Conservation (phyloP, 2,329 filamentous ascomycete species). For the Westerdykella aurantiaca region DNA sequence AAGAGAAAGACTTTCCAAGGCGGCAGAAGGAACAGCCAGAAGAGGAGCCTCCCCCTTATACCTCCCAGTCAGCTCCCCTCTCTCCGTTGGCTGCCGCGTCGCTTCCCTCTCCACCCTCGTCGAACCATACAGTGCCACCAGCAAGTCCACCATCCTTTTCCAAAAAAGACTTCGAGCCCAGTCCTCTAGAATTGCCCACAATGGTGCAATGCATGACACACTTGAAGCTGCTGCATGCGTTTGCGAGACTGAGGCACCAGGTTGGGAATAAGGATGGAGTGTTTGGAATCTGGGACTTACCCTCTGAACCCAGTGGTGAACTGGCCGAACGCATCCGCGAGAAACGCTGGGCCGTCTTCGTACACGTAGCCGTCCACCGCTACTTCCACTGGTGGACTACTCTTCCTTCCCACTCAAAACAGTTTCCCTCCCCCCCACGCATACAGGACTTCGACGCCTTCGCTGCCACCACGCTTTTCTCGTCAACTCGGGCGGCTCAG, state of each 20-base stretch:
- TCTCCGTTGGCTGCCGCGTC: constrained; percentile 1
- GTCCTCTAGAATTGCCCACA: constrained; percentile 38
- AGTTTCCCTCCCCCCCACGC: constrained; percentile 7
- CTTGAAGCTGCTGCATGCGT: constrained; percentile 63
- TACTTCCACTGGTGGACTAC: constrained; percentile 61
- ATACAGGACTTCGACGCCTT: constrained; percentile 27
- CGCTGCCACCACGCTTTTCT: neutral
- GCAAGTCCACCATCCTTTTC: neutral
- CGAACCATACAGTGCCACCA: too few species aligned
- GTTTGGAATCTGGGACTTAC: constrained; percentile 48
- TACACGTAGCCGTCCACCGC: constrained; percentile 61
- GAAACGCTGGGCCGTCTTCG: constrained; percentile 68
- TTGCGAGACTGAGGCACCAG: constrained; percentile 62
- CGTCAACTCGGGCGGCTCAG: neutral
- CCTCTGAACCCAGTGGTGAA: too few species aligned
- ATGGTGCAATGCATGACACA: constrained; percentile 62
- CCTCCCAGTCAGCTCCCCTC: constrained; percentile 3
- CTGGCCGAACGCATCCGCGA: constrained; percentile 54
- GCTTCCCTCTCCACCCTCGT: neutral
- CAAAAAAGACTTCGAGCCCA: constrained; percentile 31
- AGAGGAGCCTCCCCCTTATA: constrained; percentile 11
- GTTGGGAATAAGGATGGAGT: constrained; percentile 62
- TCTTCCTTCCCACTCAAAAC: constrained; percentile 14
- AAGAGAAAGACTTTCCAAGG: too few species aligned
- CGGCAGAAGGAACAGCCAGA: neutral